Evolutionary conservation across 176 grass and related monocot genomes (phyloP).

Genomic region (Aegilops longissima): DNA sequence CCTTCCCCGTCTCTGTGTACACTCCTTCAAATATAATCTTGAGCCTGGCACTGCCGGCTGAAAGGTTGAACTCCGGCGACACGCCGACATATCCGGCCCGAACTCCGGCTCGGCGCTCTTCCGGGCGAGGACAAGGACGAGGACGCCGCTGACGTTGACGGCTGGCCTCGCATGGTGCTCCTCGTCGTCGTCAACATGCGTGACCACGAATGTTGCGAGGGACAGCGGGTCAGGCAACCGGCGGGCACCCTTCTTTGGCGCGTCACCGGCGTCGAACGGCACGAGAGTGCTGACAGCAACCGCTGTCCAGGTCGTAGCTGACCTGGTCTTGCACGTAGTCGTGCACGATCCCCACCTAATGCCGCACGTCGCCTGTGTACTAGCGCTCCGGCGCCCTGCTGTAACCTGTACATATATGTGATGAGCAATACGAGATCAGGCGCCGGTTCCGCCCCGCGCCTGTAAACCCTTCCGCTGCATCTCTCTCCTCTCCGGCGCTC

Average conservation of each 20-base stretch:
- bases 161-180: too few species aligned
- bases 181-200: constrained; percentile 15
- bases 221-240: constrained; percentile 15
- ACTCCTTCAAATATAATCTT: constrained; percentile 47
- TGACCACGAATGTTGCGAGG: constrained; percentile 37
- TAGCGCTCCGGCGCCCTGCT: too few species aligned
- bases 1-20: constrained; percentile 13
- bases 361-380: too few species aligned
- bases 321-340: too few species aligned
- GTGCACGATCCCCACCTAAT: too few species aligned
- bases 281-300: not conserved
- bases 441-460: too few species aligned
- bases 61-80: constrained; percentile 9
- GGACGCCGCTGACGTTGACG: not conserved
- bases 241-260: not conserved
- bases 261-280: not conserved
- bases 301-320: too few species aligned
- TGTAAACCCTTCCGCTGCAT: too few species aligned
- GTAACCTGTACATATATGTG: too few species aligned
- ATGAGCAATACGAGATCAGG: too few species aligned
- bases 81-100: not conserved
- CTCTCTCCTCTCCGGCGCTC: too few species aligned
- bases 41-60: constrained; percentile 31
- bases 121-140: constrained; percentile 24
- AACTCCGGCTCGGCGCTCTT: constrained; percentile 25